Evolutionary conservation across 805 yeast genomes (phyloP).

Genomic region (Wickerhamomyces sydowiorum): DNA sequence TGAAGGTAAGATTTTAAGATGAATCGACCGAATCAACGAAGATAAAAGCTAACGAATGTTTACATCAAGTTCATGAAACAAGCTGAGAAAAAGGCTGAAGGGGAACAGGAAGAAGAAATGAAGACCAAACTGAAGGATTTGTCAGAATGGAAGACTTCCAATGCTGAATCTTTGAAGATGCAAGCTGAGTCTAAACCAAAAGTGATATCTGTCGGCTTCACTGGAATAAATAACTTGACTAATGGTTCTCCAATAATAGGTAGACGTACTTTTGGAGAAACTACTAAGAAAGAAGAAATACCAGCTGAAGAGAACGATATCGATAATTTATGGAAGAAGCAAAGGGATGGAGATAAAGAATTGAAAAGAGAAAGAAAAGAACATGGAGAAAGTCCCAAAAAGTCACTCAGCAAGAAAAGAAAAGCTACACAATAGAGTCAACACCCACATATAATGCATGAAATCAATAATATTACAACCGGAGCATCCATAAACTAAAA

Average conservation of each 20-base stretch:
- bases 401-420: constrained; percentile 11
- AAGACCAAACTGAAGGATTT: constrained; percentile 38
- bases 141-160: constrained; percentile 25
- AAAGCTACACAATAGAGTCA: no score
- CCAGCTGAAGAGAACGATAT: constrained; percentile 5
- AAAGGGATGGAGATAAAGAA: constrained; percentile 12
- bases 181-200: constrained; percentile 23
- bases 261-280: constrained; percentile 24
- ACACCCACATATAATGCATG: no score
- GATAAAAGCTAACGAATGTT: background rate
- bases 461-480: no score
- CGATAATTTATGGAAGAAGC: constrained; percentile 20
- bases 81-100: constrained; percentile 31
- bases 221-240: constrained; percentile 29
- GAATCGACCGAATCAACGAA: background rate
- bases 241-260: constrained; percentile 15
- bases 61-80: constrained; percentile 48
- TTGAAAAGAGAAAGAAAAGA: constrained; percentile 6
- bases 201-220: constrained; percentile 35
- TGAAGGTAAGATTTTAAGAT: constrained; percentile 37
- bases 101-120: constrained; percentile 28
- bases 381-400: constrained; percentile 11
- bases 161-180: constrained; percentile 22
- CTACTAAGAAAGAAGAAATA: constrained; percentile 13
- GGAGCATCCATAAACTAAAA: constrained; percentile 4